Conservation (phyloP, 2,329 filamentous ascomycete genomes). For the Claviceps paspali region DNA sequence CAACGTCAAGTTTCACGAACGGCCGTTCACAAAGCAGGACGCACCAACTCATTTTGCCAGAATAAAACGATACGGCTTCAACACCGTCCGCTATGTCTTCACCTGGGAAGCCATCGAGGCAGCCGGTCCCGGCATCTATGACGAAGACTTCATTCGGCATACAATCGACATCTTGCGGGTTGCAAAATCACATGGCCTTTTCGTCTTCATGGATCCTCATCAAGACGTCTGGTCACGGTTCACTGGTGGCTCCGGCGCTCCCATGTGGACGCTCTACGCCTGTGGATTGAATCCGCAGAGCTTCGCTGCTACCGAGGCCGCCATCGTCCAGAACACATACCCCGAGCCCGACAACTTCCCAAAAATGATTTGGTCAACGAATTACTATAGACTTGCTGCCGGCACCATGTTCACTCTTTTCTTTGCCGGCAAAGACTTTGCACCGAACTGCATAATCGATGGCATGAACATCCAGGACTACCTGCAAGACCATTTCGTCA, state of each 20-base stretch:
- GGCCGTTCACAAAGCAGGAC: slow-evolving; percentile 72
- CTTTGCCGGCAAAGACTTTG: slow-evolving; percentile 80
- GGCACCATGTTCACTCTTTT: slow-evolving; percentile 91
- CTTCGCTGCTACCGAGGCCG: slow-evolving; percentile 77
- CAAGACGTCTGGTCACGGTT: slow-evolving; percentile 98
- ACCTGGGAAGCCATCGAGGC: slow-evolving; percentile 99
- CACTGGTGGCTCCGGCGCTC: slow-evolving; percentile 85
- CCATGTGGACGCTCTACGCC: slow-evolving; percentile 95
- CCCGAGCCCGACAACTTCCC: slow-evolving; percentile 73
- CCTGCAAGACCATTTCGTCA: slow-evolving; percentile 72
- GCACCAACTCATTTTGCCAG: slow-evolving; percentile 76
- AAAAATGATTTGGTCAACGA: slow-evolving; percentile 99
- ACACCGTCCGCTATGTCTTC: slow-evolving; percentile 90
- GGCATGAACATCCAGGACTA: slow-evolving; percentile 95
- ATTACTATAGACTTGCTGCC: slow-evolving; percentile 75
- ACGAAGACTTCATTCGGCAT: slow-evolving; percentile 84
- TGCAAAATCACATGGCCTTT: slow-evolving; percentile 84
- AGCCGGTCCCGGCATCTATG: slow-evolving; percentile 76
- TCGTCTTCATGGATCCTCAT: slow-evolving; percentile 96
- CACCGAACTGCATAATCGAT: slow-evolving; percentile 89
- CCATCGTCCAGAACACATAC: slow-evolving; percentile 89
- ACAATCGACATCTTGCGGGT: slow-evolving; percentile 73
- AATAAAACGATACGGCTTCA: slow-evolving; percentile 82
- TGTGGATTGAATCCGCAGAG: slow-evolving; percentile 76
- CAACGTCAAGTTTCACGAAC: slow-evolving; percentile 71